Percentiles rank a stretch among this genome's conserved stretches.
Evolutionary conservation across 306 rosid species (phyloP).

Genomic region (Macrotyloma uniflorum): DNA sequence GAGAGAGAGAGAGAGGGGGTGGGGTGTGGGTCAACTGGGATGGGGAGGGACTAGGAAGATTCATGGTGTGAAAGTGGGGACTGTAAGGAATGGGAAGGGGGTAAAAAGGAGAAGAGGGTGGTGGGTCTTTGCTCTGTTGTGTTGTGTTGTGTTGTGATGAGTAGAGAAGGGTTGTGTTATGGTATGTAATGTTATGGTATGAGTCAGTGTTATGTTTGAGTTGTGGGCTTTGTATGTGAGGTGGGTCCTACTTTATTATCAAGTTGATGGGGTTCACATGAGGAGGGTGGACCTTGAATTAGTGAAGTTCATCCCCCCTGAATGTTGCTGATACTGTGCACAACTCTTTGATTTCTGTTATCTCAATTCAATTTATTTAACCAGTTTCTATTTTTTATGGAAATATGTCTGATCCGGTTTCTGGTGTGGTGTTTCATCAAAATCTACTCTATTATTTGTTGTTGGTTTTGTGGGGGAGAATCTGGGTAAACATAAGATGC

Average conservation of each 20-base stretch:
- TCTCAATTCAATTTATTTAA: no score
- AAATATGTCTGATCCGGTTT: slow-evolving; percentile 39
- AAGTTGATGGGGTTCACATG: slow-evolving; percentile 92
- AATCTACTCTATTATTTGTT: slow-evolving; percentile 47
- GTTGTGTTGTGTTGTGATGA: slow-evolving; percentile 1
- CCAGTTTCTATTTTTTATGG: no score
- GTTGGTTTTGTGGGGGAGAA: slow-evolving; percentile 36
- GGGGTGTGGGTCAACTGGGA: slow-evolving; percentile 77
- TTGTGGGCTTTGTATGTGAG: slow-evolving; percentile 68
- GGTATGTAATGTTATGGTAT: background rate
- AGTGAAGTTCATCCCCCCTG: slow-evolving; percentile 95
- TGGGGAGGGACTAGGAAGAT: slow-evolving; percentile 66
- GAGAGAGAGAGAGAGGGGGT: slow-evolving; percentile 16
- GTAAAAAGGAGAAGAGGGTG: slow-evolving; percentile 12
- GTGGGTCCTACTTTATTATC: slow-evolving; percentile 58
- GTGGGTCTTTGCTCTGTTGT: slow-evolving; percentile 33
- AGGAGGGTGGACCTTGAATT: slow-evolving; percentile 71
- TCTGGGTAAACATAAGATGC: slow-evolving; percentile 39
- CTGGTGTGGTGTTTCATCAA: slow-evolving; percentile 37
- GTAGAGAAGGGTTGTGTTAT: slow-evolving; percentile 11
- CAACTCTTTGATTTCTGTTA: background rate
- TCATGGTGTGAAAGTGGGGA: slow-evolving; percentile 54
- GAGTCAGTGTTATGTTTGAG: slow-evolving; percentile 47
- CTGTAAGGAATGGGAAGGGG: slow-evolving; percentile 32
- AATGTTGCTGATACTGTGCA: slow-evolving; percentile 50